A percentile compares a stretch with the other conserved stretches of the same genome.
Conservation (phyloP, 1,284 basidiomycete genomes). For the Porodaedalea pini region DNA sequence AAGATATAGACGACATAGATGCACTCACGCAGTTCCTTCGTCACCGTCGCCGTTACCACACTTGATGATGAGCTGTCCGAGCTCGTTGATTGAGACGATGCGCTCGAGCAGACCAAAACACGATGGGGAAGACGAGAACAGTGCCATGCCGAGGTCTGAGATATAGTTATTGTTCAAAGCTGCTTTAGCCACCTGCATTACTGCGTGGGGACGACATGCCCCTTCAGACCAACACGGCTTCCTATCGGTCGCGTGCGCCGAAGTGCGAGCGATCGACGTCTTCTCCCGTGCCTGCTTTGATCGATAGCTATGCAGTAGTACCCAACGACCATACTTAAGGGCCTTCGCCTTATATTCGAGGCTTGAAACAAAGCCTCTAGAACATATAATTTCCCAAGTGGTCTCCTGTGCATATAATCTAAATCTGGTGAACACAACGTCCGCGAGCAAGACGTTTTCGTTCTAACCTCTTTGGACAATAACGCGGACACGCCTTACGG, state of each 20-base stretch:
- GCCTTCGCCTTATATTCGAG: not conserved
- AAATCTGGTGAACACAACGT: too few relatives aligned
- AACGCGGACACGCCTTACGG: not conserved
- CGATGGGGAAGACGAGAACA: not conserved
- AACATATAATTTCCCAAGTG: not conserved
- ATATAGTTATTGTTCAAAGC: constrained; percentile 3
- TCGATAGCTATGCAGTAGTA: too few relatives aligned
- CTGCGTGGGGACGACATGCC: not conserved
- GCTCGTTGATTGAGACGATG: not conserved
- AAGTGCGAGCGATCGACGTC: too few relatives aligned
- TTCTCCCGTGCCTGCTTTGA: too few relatives aligned
- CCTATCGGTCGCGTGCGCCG: not conserved
- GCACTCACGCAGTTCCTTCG: not conserved
- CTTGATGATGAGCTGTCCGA: not conserved
- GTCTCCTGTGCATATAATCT: not conserved
- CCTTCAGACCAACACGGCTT: too few relatives aligned
- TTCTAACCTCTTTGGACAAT: not conserved
- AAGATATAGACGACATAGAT: not conserved
- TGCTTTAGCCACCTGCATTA: not conserved
- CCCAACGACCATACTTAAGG: too few relatives aligned
- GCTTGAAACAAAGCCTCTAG: not conserved
- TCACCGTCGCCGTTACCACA: not conserved
- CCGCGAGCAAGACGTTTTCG: too few relatives aligned
- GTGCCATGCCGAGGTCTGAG: not conserved
- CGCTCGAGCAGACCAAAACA: not conserved